Conservation (phyloP, 306 rosid genomes). For the Chamaecrista fasciculata region DNA sequence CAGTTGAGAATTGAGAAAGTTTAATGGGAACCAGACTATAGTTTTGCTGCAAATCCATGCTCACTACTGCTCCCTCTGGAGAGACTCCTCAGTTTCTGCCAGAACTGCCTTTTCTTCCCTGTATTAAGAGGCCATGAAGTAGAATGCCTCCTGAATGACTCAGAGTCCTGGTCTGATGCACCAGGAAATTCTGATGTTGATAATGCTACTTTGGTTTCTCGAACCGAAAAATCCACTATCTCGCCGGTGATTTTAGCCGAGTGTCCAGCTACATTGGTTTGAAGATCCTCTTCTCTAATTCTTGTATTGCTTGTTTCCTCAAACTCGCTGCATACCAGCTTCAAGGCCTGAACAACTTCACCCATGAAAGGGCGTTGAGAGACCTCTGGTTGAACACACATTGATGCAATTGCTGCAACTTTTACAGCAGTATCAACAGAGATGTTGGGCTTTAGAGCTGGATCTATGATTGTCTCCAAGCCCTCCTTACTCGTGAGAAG, state of each 20-base stretch:
- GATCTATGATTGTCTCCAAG: constrained; percentile 67
- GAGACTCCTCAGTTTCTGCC: constrained; percentile 67
- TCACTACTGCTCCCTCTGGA: constrained; percentile 79
- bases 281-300: constrained; percentile 38
- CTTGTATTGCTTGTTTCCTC: constrained; percentile 39
- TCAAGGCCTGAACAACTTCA: constrained; percentile 74
- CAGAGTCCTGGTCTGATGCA: constrained; percentile 51
- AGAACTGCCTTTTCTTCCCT: constrained; percentile 55
- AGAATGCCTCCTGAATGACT: constrained; percentile 65
- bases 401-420: constrained; percentile 75
- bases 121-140: constrained; percentile 61
- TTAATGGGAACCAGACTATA: constrained; percentile 52
- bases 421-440: constrained; percentile 47
- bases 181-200: constrained; percentile 54
- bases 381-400: constrained; percentile 74
- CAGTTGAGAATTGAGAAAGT: constrained; percentile 2
- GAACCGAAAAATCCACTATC: constrained; percentile 23
- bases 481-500: constrained; percentile 80
- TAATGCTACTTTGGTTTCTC: constrained; percentile 36
- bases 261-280: constrained; percentile 11
- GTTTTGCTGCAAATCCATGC: constrained; percentile 60
- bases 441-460: constrained; percentile 48
- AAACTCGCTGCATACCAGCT: constrained; percentile 63
- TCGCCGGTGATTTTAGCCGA: constrained; percentile 26
- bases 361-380: constrained; percentile 78